These are phyloP conservation scores for Sonneratia caseolaris DNA, from an alignment of 345 rosid genomes.

Conservation along the genomic window DNA sequence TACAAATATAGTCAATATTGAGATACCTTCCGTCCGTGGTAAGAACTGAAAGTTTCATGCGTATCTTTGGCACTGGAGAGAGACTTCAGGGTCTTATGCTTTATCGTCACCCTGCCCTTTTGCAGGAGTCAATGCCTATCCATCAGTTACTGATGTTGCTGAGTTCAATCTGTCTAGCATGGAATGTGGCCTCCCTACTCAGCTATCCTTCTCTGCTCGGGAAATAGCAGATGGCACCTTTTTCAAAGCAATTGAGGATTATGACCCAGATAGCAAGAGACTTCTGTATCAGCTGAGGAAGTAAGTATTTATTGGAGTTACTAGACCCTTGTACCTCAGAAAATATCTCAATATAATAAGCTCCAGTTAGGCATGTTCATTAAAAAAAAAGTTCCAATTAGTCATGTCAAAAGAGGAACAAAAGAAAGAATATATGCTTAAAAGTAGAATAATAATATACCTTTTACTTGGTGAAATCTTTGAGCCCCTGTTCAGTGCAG, in stretches of 20 bases:
- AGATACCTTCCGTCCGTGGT: constrained; percentile 78
- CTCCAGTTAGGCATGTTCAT: background rate
- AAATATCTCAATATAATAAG: background rate
- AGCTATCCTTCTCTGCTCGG: constrained; percentile 87
- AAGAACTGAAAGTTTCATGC: constrained; percentile 14
- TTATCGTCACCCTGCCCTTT: constrained; percentile 10
- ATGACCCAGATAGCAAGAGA: constrained; percentile 93
- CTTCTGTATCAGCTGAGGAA: constrained; percentile 62
- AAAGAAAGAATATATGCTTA: background rate
- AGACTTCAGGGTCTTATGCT: constrained; percentile 11
- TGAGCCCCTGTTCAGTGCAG: background rate
- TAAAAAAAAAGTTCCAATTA: background rate
- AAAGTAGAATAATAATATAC: background rate
- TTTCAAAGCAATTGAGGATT: constrained; percentile 88
- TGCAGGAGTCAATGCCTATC: constrained; percentile 57
- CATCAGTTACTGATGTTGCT: constrained; percentile 48
- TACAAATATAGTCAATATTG: constrained; percentile 82
- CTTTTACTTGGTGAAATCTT: background rate
- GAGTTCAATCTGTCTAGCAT: constrained; percentile 56
- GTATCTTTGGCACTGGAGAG: background rate
- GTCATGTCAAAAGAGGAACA: background rate
- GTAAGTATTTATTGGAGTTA: constrained; percentile 28
- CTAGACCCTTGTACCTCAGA: background rate
- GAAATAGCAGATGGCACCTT: constrained; percentile 93
- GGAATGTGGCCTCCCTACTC: constrained; percentile 91